Conservation (phyloP, 1,284 basidiomycete genomes). For the Termitomyces sp. region DNA sequence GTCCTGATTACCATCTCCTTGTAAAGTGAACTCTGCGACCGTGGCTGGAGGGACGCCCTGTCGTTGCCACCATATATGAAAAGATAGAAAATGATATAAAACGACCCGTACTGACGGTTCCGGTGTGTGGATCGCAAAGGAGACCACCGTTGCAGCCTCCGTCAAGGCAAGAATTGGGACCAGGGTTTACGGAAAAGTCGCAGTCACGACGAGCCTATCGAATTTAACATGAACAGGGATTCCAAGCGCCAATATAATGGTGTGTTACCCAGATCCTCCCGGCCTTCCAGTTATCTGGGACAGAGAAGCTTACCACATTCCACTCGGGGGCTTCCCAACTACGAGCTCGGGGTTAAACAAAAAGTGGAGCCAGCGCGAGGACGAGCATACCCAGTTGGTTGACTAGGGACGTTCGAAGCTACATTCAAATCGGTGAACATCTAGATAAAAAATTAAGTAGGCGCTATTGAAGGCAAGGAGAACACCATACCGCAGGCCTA, state of each 20-base stretch:
- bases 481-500: slow-evolving; percentile 31
- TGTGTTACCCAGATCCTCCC: slow-evolving; percentile 42
- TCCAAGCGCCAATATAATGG: background rate
- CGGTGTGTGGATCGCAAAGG: slow-evolving; percentile 40
- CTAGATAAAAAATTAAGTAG: slow-evolving; percentile 15
- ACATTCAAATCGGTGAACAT: slow-evolving; percentile 39
- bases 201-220: slow-evolving; percentile 42
- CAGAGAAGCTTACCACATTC: slow-evolving; percentile 33
- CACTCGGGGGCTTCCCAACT: slow-evolving; percentile 40
- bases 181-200: slow-evolving; percentile 41
- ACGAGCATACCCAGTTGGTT: slow-evolving; percentile 29
- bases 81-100: background rate
- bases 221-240: background rate
- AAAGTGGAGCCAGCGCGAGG: background rate
- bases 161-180: slow-evolving; percentile 48
- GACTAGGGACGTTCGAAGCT: slow-evolving; percentile 28
- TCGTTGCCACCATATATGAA: background rate
- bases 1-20: slow-evolving; percentile 31
- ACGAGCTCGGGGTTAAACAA: background rate
- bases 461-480: background rate
- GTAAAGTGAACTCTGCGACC: slow-evolving; percentile 55
- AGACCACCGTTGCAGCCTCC: slow-evolving; percentile 59
- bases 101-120: slow-evolving; percentile 33
- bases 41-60: slow-evolving; percentile 57
- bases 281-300: slow-evolving; percentile 45